Base-by-base conservation (phyloP, 2,329 filamentous ascomycete species). In the Alternaria gaisen region DNA sequence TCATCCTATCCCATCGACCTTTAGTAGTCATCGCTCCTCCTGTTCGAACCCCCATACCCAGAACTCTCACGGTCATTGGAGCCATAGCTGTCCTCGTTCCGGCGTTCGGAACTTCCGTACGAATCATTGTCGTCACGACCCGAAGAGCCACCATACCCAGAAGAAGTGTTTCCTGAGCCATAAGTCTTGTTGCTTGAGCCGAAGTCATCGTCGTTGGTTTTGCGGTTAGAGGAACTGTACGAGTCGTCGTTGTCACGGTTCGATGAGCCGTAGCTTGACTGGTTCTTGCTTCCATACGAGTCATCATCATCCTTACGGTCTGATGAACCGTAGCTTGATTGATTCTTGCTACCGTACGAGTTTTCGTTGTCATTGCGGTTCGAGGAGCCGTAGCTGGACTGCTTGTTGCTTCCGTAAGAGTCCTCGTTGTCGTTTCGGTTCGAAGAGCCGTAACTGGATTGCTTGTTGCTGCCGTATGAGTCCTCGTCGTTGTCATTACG, bases 21-120 rank as follows among this genome's bases (percentile, higher is more conserved):
- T 20, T 41, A 63, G 53, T 63, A 63, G 34, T 58, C 54, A 24
- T 61, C 51, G 40, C 52, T 47, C 36, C 58, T 52, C 58, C 7
- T 58, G 34, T 53, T 58, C 20, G 47, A 55, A 26, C 50, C 53
- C 9, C 54, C 58, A 46, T 53, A 61, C 11, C 53, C 44, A 3
- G 52, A 56, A 22, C 26, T 47, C 34, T 48, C 56, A 10, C 53
- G 46, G 18, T 43, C 53, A 20, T 53, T 51, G 5, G 57, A 60
- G 2, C 57, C 57, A 22, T 60, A 60, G 10, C 28, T 42, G 16
- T 56, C 43, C 3, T 48, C 43, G 16, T 51, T 41, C 18, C 20
- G 34, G 28, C 46, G 46, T n/a, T 38, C 54, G 43, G 46, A 51
- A 20, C 46, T 56, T 28, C 54, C 44, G n/a, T 56, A 56, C 14